These are phyloP conservation scores for Lignosus rhinocerotis DNA, from an alignment of 1,284 basidiomycete species.

Conservation along the genomic window DNA sequence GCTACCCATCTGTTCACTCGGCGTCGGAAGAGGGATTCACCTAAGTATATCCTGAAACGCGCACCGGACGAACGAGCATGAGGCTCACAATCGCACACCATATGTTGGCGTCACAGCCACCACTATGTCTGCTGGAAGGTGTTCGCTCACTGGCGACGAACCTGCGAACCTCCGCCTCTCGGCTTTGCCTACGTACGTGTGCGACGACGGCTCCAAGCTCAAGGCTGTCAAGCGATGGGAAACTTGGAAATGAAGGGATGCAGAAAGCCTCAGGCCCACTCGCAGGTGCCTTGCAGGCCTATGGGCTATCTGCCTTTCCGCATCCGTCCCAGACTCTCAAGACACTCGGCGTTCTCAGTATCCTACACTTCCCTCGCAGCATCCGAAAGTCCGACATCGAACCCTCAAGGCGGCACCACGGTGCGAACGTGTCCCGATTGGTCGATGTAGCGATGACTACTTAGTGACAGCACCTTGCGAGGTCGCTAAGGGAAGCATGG, in stretches of 20 bases:
- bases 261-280: not conserved
- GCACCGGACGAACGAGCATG: not conserved
- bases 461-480: no score
- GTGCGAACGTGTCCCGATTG: no score
- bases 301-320: no score
- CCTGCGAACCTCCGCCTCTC: not conserved
- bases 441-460: no score
- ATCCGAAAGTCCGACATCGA: no score
- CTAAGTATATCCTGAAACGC: not conserved
- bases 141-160: not conserved
- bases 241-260: not conserved
- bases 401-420: no score
- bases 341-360: no score
- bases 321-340: not conserved
- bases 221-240: not conserved
- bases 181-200: not conserved
- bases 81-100: not conserved
- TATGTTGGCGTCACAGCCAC: not conserved
- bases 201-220: not conserved
- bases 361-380: no score
- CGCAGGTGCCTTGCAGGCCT: not conserved
- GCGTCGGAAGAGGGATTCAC: not conserved
- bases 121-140: not conserved
- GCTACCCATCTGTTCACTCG: not conserved
- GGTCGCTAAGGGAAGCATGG: no score